Evolutionary conservation across 345 rosid species (phyloP), one percentile per base, ranked within the genome.

Genomic region (Camelina hispida): DNA sequence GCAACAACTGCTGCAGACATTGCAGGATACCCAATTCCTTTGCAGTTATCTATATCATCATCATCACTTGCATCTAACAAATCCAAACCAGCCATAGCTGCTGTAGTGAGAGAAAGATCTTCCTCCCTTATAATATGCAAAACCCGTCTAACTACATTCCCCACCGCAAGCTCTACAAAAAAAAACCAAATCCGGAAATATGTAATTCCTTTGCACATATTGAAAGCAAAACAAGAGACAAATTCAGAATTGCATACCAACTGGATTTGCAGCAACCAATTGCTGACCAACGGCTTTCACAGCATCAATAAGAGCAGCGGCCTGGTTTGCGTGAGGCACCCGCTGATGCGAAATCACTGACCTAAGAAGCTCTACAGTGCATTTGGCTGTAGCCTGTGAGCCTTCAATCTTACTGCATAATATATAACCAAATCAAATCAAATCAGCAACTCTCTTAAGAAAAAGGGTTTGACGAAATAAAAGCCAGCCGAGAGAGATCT

Each of bases 81-180:
- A 63, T 90, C 88, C 80, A 95, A 63, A 35, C 86, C 99, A 72
- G 77, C 86, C 77, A 93, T 77, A n/a, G 98, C 91, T 78, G 86
- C 97, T 4, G 91, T 84, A 3, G 89, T 73, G 53, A 91, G 80
- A 48, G 98, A 87, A 35, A 93, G 87, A 84, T 96, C 95, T 82
- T 93, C 99, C 80, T 96, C 99, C 77, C 98, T 86, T 67, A 93
- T 89, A 52, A 93, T 96, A 81, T 96, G 91, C 85, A 96, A 85
- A 81, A 89, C 91, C 62, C 97, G 93, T 80, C 98, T 88, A 76
- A 96, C 98, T 59, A 93, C 87, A 78, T 93, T 93, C 25, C 99
- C 99, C 64, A 96, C 98, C 20, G 97, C 96, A 84, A 96, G 89
- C 91, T 96, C 99, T 96, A 88, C 91, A 84, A 78, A 23, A 68